Base-by-base conservation (phyloP, 129 eudicot genomes). In the Chrysanthemum makinoi region DNA sequence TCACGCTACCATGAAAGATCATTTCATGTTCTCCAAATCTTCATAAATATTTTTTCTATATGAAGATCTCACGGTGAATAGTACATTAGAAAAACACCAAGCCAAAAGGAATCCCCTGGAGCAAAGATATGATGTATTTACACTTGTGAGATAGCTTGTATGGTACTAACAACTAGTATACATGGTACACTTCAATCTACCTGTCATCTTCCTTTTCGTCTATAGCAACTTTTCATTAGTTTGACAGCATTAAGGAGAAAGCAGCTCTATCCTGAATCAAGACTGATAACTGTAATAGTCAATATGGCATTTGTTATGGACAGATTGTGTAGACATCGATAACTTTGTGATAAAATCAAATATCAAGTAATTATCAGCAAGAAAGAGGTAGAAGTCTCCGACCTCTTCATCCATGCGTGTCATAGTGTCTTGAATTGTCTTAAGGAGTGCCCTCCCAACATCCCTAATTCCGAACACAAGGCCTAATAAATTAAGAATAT, bases 251-350 rank as follows among this genome's bases (percentile, higher is more conserved):
- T 56, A 71, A 73, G 28, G 86, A 71, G 73, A 79, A 85, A 75
- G 82, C 78, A 77, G 60, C 75, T 78, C 78, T 79, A 74, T 83
- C 85, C 88, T 88, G 86, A 77, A 79, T 72, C 61, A 63, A 61
- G 61, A 82, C 35, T 61, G 70, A 63, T 58, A 39, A 39, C 5
- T 63, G 3, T 33, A 54, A 22, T 61, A 74, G 47, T 62, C 19
- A 13, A 22, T 55, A 53, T 22, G 18, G 28, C 65, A 64, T 24
- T 65, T 68, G 71, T 17, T 50, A 73, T 20, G 35, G 58, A 68
- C 26, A 73, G 35, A 14, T 52, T 56, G 35, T 50, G 48, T 57
- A 54, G 24, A 62, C 15, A 20, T 65, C 28, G 15, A 65, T 53
- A 74, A 55, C 20, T 17, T 68, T 47, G 26, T 69, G 43, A 55